Base-by-base conservation (phyloP, 305 asterid species). In the Ilex paraguariensis region DNA sequence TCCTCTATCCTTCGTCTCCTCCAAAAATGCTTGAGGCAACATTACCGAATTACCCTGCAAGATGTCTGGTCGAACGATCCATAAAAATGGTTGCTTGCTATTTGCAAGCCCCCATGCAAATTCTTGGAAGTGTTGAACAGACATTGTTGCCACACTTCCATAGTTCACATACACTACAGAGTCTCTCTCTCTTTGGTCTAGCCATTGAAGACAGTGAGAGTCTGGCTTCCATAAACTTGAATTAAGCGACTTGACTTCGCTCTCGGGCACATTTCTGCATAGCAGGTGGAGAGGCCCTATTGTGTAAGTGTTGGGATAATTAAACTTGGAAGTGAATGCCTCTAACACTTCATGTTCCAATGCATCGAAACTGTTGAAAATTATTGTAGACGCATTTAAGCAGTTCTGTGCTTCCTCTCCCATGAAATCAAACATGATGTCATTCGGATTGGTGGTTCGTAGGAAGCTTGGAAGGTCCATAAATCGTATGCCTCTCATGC, bases 401-500 rank as follows among this genome's bases (percentile, higher is more conserved):
- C 79, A 70, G 10, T 40, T 68, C 30, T 80, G 83, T 10, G 82
- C 79, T 80, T 85, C 87, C 55, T 80, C 82, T 66, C 81, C 77
- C 70, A 78, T 2, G 80, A 76, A 82, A 11, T 80, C 65, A 55
- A 82, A 77, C 84, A 85, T 64, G 15, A 82, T 80, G 73, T 82
- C 87, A 50, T 85, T 46, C 13, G 85, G 87, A 64, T 85, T 79
- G 0, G 80, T 76, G 39, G 82, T 82, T 59, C 69, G 56, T 14
- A 85, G 13, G 66, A 82, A 82, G 68, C 87, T 82, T 2, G 87
- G 92, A 40, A 82, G 73, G 67, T 82, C 81, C 72, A 66, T 85
- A 5, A 74, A 62, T 31, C 71, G 33, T 2, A 78, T 53, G 39
- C 73, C 65, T 3, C 15, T 65, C 88, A 82, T 60, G 6, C 88